Evolutionary conservation across 441 rosid genomes (phyloP), one percentile per base, ranked within the genome.

Genomic region (Syzygium malaccense): DNA sequence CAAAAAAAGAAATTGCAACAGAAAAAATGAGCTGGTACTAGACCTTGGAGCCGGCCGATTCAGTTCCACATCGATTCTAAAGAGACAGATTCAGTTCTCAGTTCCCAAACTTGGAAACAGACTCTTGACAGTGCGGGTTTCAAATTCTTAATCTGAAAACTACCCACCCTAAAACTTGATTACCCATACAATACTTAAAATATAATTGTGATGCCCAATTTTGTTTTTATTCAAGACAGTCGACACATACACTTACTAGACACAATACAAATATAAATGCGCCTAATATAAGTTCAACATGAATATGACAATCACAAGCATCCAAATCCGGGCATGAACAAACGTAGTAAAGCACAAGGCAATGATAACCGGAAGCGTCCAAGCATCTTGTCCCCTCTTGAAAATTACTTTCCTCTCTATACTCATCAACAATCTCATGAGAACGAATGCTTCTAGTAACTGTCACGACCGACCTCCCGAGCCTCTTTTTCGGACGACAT

Each of bases 11-110:
- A 71, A 45, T 1, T 23, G 17, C 5, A 5, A 37, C 0, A 23
- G 1, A 68, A 68, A 64, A 66, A 68, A 68, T 0, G 8, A 71
- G 10, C 8, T 0, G 0, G 5, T 25, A 25, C 6, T 57, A 10
- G n/a, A 57, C 14, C 10, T 57, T 25, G 14, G 14, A 57, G 25
- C 6, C 0, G 1, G 25, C 57, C 62, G 0, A 8, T 37, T 71
- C 2, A 0, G 0, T 71, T 37, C 25, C 14, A 37, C 17, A 37
- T 75, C 12, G 9, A 6, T 75, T 37, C 3, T 37, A 5, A 9
- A 71, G n/a, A 10, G 80, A 20, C 1, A 41, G 0, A 17, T 37
- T 75, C 4, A 20, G 0, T 45, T 37, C 51, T 37, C 23, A 28
- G 7, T 71, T 71, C 3, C 9, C 0, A 71, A 71, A 37, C 6